A percentile compares a stretch with the other conserved stretches of the same genome.
Conservation (phyloP, 2,329 filamentous ascomycete species). For the Acrocalymma vagum region DNA sequence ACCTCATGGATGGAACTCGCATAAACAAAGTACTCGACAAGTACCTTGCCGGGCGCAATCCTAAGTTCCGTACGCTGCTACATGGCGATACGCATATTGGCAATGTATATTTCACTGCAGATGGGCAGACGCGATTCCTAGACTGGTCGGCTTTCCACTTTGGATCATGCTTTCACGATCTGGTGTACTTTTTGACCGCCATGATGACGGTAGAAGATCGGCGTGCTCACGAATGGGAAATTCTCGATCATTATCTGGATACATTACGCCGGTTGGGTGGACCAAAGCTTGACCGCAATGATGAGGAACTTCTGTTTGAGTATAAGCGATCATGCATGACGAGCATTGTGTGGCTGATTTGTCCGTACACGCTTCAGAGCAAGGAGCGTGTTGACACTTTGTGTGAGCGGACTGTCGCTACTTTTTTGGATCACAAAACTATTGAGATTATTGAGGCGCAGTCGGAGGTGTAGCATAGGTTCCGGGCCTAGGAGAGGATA, state of each 20-base stretch:
- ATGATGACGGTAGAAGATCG: conserved; percentile 52
- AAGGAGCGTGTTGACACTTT: conserved; percentile 20
- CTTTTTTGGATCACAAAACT: no score
- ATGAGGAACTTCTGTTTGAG: conserved; percentile 21
- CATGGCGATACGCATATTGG: conserved; percentile 57
- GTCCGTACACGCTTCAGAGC: conserved; percentile 27
- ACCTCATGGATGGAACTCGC: conserved; percentile 48
- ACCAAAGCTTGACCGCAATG: conserved; percentile 8
- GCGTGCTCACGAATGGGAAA: conserved; percentile 50
- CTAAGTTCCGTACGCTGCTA: conserved; percentile 50
- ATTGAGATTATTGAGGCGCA: no score
- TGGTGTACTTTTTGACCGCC: conserved; percentile 52
- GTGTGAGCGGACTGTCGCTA: no score
- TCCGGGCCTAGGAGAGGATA: no score
- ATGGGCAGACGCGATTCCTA: conserved; percentile 49
- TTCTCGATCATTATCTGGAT: conserved; percentile 44
- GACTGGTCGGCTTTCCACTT: conserved; percentile 55
- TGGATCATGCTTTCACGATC: conserved; percentile 54
- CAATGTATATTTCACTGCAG: conserved; percentile 54
- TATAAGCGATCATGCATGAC: conserved; percentile 22
- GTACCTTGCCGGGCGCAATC: conserved; percentile 49
- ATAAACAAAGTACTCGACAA: conserved; percentile 47
- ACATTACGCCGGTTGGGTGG: conserved; percentile 15
- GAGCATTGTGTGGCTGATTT: conserved; percentile 37
- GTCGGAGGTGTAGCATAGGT: no score